Evolutionary conservation across 352 stramenopile genomes (phyloP).

Genomic region (Globisporangium camurandrum): DNA sequence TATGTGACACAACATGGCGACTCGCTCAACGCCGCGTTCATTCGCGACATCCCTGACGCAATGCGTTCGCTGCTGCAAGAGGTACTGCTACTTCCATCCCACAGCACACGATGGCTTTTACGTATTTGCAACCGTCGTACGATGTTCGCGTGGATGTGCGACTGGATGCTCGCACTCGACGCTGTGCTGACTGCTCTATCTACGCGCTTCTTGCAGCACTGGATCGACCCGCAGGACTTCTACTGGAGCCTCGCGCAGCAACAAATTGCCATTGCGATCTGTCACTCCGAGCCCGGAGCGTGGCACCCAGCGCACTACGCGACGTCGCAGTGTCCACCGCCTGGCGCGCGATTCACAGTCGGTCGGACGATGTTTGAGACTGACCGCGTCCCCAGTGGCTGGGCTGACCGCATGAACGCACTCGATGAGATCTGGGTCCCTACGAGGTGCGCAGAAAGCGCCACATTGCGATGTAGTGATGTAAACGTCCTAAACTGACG

Average conservation of each 20-base stretch:
- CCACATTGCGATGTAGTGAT: too few species aligned
- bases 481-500: too few species aligned
- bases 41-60: constrained; percentile 40
- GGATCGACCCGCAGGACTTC: constrained; percentile 69
- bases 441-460: constrained; percentile 23
- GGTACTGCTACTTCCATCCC: constrained; percentile 7
- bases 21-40: constrained; percentile 56
- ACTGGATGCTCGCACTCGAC: neutral
- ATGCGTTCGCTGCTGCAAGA: constrained; percentile 40
- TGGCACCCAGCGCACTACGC: constrained; percentile 80
- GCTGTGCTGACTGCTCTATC: constrained; percentile 3
- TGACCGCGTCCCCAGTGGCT: constrained; percentile 87
- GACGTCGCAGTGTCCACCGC: constrained; percentile 58
- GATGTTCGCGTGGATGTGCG: neutral
- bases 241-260: constrained; percentile 37
- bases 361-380: constrained; percentile 95
- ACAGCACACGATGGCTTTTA: neutral
- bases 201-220: constrained; percentile 33
- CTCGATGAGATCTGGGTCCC: constrained; percentile 94
- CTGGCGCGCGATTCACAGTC: constrained; percentile 46
- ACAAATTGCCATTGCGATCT: constrained; percentile 67
- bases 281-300: constrained; percentile 89
- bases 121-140: neutral
- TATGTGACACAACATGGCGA: constrained; percentile 63
- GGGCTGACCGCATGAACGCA: constrained; percentile 77